phyloP scores from a whole-genome alignment of 2,329 filamentous ascomycete species.

The Pestalotiopsis sp. region DNA sequence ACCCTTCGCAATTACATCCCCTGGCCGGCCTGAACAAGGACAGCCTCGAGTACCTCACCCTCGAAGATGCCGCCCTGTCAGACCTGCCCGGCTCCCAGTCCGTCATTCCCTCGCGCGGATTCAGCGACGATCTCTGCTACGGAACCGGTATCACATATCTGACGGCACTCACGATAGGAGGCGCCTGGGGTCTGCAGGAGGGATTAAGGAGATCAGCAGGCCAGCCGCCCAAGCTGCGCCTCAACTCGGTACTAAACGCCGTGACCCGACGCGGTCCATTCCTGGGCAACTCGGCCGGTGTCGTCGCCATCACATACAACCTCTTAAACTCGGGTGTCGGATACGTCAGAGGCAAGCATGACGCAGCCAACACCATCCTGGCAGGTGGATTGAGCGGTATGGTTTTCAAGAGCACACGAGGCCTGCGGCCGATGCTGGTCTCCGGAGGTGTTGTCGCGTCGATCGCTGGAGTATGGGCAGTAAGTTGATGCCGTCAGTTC shows the following conservation, averaged over 20 bases:
- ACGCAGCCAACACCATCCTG: conserved; percentile 82
- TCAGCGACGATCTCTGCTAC: conserved; percentile 98
- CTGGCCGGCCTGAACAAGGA: conserved; percentile 91
- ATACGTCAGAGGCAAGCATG: conserved; percentile 79
- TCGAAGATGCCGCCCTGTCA: conserved; percentile 88
- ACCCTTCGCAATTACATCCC: conserved; percentile 87
- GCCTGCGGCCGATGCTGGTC: conserved; percentile 88
- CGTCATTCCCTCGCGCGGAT: conserved; percentile 89
- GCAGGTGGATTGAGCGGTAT: conserved; percentile 88
- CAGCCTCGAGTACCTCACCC: conserved; percentile 88
- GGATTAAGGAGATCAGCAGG: conserved; percentile 77
- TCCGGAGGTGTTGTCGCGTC: conserved; percentile 86
- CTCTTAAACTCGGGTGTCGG: conserved; percentile 84
- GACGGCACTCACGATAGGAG: conserved; percentile 80
- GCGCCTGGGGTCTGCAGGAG: conserved; percentile 89
- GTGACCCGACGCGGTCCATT: conserved; percentile 92
- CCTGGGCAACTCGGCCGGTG: conserved; percentile 92
- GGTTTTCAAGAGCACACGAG: conserved; percentile 94
- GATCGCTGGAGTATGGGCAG: conserved; percentile 85
- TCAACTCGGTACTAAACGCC: conserved; percentile 94
- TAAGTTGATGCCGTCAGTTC: conserved; percentile 50
- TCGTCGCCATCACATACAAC: conserved; percentile 96
- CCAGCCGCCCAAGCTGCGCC: conserved; percentile 82
- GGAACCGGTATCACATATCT: conserved; percentile 95
- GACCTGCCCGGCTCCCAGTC: conserved; percentile 84